A percentile compares a stretch with the other conserved stretches of the same genome.
phyloP scores from a whole-genome alignment of 352 stramenopile genomes.

The Phytophthora constricta region DNA sequence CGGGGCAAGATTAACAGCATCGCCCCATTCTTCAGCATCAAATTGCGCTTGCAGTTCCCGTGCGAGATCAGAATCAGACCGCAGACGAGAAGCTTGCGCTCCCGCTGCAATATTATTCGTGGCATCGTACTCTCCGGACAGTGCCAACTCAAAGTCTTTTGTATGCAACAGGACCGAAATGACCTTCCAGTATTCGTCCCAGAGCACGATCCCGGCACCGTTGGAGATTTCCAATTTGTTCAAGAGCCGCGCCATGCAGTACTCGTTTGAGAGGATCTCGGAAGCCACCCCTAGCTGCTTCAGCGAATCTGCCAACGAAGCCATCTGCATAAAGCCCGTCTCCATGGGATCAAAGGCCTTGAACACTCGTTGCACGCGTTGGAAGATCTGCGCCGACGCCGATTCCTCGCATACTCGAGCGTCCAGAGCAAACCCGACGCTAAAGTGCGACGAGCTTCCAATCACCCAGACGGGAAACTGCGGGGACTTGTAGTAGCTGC shows the following conservation, averaged over 20 bases:
- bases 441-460: slow-evolving; percentile 91
- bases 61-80: slow-evolving; percentile 76
- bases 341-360: slow-evolving; percentile 89
- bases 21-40: slow-evolving; percentile 53
- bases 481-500: slow-evolving; percentile 91
- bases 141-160: slow-evolving; percentile 65
- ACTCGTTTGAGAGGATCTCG: slow-evolving; percentile 63
- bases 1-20: background rate
- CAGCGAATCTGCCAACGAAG: slow-evolving; percentile 65
- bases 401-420: slow-evolving; percentile 64
- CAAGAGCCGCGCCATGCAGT: slow-evolving; percentile 69
- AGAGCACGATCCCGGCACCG: slow-evolving; percentile 91
- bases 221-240: slow-evolving; percentile 59
- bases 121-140: slow-evolving; percentile 54
- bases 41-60: slow-evolving; percentile 80
- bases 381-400: slow-evolving; percentile 76
- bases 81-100: slow-evolving; percentile 22
- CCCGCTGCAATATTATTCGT: slow-evolving; percentile 3
- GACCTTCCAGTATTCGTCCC: slow-evolving; percentile 93
- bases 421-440: slow-evolving; percentile 85
- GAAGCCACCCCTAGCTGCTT: slow-evolving; percentile 65
- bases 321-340: slow-evolving; percentile 86
- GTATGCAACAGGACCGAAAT: slow-evolving; percentile 82
- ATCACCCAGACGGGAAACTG: slow-evolving; percentile 91
- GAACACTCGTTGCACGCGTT: slow-evolving; percentile 90